These are phyloP conservation scores for Arachnomyces sp. DNA, from an alignment of 2,329 filamentous ascomycete genomes.

Conservation along the genomic window DNA sequence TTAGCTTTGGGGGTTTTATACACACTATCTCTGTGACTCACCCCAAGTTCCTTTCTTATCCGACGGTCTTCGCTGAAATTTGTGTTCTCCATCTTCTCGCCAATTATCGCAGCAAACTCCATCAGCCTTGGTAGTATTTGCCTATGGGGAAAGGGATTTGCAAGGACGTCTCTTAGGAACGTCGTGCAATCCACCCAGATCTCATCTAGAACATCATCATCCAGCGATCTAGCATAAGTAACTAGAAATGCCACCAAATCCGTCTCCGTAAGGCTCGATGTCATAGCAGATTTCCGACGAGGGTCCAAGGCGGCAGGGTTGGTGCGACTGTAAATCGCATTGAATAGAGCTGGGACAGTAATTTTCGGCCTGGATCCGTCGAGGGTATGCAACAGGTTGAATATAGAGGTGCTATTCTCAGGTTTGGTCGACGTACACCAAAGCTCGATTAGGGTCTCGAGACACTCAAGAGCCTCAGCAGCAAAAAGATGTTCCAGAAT, in stretches of 20 bases:
- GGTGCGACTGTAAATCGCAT: constrained; percentile 89
- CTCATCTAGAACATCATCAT: constrained; percentile 96
- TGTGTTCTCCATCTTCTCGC: constrained; percentile 94
- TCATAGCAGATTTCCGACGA: constrained; percentile 75
- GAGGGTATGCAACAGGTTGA: constrained; percentile 80
- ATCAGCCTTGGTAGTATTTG: constrained; percentile 79
- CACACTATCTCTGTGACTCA: constrained; percentile 39
- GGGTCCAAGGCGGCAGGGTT: constrained; percentile 74
- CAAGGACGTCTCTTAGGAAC: constrained; percentile 80
- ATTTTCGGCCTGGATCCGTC: constrained; percentile 87
- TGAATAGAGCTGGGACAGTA: constrained; percentile 88
- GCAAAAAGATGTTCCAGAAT: constrained; percentile 88
- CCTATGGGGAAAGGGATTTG: constrained; percentile 89
- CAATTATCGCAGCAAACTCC: constrained; percentile 80
- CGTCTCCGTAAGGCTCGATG: constrained; percentile 70
- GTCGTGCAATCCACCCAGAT: constrained; percentile 93
- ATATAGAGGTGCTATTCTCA: constrained; percentile 55
- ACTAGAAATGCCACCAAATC: constrained; percentile 85
- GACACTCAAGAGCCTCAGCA: constrained; percentile 82
- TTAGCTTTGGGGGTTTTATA: constrained; percentile 13
- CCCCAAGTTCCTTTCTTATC: constrained; percentile 82
- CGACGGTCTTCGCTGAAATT: constrained; percentile 90
- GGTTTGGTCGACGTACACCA: constrained; percentile 56
- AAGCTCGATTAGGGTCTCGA: constrained; percentile 81
- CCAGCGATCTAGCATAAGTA: constrained; percentile 78